phyloP scores from a whole-genome alignment of 2,329 filamentous ascomycete species.

The Emmonsiellopsis sp. region DNA sequence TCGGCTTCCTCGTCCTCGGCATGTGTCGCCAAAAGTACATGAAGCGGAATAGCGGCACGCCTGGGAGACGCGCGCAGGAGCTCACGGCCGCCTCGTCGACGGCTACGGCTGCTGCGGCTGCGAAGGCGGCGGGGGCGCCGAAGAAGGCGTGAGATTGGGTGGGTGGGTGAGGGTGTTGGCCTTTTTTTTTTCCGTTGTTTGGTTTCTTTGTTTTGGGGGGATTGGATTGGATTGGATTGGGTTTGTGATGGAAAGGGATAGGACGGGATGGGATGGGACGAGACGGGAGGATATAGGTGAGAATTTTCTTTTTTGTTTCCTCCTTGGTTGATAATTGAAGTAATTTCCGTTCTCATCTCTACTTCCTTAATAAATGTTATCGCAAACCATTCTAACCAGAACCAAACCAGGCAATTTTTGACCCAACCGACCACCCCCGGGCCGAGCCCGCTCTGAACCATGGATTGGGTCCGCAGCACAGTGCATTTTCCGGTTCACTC shows the following conservation, averaged over 20 bases:
- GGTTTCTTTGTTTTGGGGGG: not conserved
- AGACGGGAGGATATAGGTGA: not conserved
- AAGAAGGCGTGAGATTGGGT: constrained; percentile 7
- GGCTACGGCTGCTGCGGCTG: not conserved
- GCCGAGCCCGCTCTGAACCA: not conserved
- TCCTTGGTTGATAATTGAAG: not conserved
- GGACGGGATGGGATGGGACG: not conserved
- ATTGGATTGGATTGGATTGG: too few relatives aligned
- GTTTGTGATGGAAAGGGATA: too few relatives aligned
- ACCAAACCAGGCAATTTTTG: not conserved
- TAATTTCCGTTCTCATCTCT: not conserved
- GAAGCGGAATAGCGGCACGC: not conserved
- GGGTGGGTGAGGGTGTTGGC: not conserved
- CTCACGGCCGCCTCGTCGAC: not conserved
- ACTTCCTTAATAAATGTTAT: not conserved
- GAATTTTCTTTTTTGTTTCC: not conserved
- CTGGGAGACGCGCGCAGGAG: not conserved
- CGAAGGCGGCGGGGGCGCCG: constrained; percentile 9
- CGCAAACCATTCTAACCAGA: too few relatives aligned
- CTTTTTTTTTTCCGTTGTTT: not conserved
- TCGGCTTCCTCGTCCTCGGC: constrained; percentile 13
- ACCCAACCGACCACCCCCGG: not conserved
- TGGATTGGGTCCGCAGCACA: not conserved
- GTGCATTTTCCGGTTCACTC: not conserved
- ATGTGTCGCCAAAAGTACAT: constrained; percentile 13